These are phyloP conservation scores for Boletellus emodensis DNA, from an alignment of 768 basidiomycete genomes.

Conservation along the genomic window DNA sequence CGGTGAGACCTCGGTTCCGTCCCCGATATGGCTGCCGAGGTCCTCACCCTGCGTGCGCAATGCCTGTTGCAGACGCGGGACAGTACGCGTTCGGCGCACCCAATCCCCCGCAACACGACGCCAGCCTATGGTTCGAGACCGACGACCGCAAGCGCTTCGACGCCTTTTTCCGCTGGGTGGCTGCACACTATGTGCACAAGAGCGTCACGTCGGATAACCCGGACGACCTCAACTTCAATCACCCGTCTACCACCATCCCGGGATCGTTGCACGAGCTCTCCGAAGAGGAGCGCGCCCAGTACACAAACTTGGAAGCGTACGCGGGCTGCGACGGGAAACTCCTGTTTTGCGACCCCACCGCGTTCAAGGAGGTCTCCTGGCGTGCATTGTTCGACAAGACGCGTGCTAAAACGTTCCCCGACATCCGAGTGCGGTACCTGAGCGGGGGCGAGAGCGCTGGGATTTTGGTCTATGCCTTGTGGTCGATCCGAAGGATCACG, in stretches of 20 bases:
- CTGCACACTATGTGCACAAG: slow-evolving; percentile 17
- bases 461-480: slow-evolving; percentile 6
- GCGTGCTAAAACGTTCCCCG: slow-evolving; percentile 4
- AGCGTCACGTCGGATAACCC: slow-evolving; percentile 12
- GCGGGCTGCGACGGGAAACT: slow-evolving; percentile 9
- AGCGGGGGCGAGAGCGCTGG: slow-evolving; percentile 12
- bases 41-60: background rate
- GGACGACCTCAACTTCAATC: slow-evolving; percentile 16
- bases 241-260: slow-evolving; percentile 1
- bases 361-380: slow-evolving; percentile 7
- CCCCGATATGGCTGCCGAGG: background rate
- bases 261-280: slow-evolving; percentile 13
- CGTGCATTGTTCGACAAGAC: slow-evolving; percentile 19
- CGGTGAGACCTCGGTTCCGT: slow-evolving; percentile 4
- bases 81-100: slow-evolving; percentile 8
- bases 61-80: slow-evolving; percentile 3
- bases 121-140: background rate
- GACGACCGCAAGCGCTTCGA: slow-evolving; percentile 14
- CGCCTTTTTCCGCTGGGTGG: slow-evolving; percentile 12
- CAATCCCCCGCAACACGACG: background rate
- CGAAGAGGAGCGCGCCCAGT: slow-evolving; percentile 7
- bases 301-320: slow-evolving; percentile 8
- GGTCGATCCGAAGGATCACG: slow-evolving; percentile 9
- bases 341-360: slow-evolving; percentile 4
- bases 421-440: slow-evolving; percentile 19